A percentile compares a stretch with the other conserved stretches of the same genome.
These are phyloP conservation scores for Secale cereale DNA, from an alignment of 176 grass and related monocot species.

Conservation along the genomic window DNA sequence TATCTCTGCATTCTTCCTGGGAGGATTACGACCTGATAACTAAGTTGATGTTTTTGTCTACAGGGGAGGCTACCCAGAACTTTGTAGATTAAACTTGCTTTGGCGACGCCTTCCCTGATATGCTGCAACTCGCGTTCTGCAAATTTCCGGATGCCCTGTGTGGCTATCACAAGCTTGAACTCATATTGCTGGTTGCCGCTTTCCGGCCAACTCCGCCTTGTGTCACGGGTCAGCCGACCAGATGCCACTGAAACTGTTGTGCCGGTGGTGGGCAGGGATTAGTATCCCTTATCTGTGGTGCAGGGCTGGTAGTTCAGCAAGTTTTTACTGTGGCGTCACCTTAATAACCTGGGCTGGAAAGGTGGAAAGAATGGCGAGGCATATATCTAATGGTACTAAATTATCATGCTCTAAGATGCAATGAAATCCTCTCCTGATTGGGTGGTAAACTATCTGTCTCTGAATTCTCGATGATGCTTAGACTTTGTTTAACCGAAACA, in stretches of 20 bases:
- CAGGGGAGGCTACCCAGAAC: slow-evolving; percentile 39
- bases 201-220: not conserved
- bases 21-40: not conserved
- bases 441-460: too few species aligned
- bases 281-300: not conserved
- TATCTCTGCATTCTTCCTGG: not conserved
- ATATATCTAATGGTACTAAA: not conserved
- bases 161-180: not conserved
- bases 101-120: not conserved
- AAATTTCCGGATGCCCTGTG: not conserved
- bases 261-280: not conserved
- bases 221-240: not conserved
- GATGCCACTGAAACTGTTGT: not conserved
- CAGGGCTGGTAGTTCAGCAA: not conserved
- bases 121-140: not conserved
- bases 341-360: not conserved
- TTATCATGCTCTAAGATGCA: not conserved
- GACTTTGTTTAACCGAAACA: too few species aligned
- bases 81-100: slow-evolving; percentile 15
- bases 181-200: not conserved
- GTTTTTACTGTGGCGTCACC: too few species aligned
- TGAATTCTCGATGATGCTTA: too few species aligned
- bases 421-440: too few species aligned
- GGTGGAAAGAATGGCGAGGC: not conserved
- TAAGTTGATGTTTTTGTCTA: not conserved